Base-by-base conservation (phyloP, 106 monocot species). In the Vanilla planifolia region DNA sequence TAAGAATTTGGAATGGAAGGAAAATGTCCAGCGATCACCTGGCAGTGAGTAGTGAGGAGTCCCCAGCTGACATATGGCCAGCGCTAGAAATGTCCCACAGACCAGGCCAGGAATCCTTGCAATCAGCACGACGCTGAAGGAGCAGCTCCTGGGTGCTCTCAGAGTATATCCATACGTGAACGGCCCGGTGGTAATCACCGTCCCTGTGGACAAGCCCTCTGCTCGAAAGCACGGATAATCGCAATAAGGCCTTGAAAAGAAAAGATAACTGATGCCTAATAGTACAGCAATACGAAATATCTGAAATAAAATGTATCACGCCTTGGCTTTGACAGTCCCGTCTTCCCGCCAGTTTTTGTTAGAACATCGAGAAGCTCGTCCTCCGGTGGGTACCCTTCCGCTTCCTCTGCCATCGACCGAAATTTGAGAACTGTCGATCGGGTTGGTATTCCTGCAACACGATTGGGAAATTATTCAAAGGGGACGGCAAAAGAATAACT, bases 11-110 rank as follows among this genome's bases (percentile, higher is more conserved):
- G 33, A 37, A 10, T 34, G 16, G 30, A 26, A 57, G 34, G 57
- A 33, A 33, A 35, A 1, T 17, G 57, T 4, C 35, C 2, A 5
- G 11, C 0, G 35, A 57, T 33, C 51, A 92, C 95, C 90, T 90
- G 10, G 96, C 96, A 0, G 78, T 72, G 19, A 69, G 28, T 53
- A 96, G 91, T 0, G 96, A 96, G 36, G 87, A 77, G 53, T 91
- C 91, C 0, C 91, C 86, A 22, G 96, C 84, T 5, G 91, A 84
- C 60, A 96, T 84, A 70, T 96, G 96, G 2, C 91, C 96, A 11
- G 96, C 96, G 67, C 91, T 96, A 47, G 96, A 96, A 48, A 91
- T 88, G 44, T 96, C 96, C 91, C 96, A 96, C 50, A 58, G 72
- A 4, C 86, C 87, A 0, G 96, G 91, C 90, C 93, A 94, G 4